Base-by-base conservation (phyloP, 139 green algal genomes). In the Chlamydomonas sphaeroides region DNA sequence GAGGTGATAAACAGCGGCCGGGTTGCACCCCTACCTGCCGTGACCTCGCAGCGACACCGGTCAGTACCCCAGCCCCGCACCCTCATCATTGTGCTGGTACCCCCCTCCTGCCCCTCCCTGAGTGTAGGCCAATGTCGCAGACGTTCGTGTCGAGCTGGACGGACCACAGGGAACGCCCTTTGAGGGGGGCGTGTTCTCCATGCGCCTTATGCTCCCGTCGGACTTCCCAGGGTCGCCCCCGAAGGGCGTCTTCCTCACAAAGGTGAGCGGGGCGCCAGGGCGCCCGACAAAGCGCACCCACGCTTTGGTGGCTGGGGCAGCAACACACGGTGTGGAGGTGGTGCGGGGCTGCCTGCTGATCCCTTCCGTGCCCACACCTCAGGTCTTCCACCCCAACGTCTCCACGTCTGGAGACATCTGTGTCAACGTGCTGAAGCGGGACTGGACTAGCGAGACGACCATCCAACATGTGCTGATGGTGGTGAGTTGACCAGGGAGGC, bases 341-440 rank as follows among this genome's bases (percentile, higher is more conserved):
- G 4, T 11, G 6, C 10, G 10, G 45, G 10, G 45, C 45, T 51
- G 45, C 45, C 45, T 14, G 45, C 45, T 8, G 10, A 51, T 8
- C 45, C 14, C 45, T 68, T 53, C 62, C 39, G 98, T 56, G 49
- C 49, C 8, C 18, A 39, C 94, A 15, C 98, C 95, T 8, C 96
- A 96, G 65, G 97, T 99, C n/a, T 99, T 99, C 75, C 97, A 99
- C 83, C 97, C 97, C 7, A 99, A 99, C 80, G 92, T 99, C 10
- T 94, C 93, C 45, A 67, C 65, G 6, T 33, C 28, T 28, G 97
- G 97, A 2, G 97, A 99, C 65, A 98, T 99, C 75, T 99, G 97
- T 65, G 97, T 99, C 26, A 99, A 99, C 76, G 96, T 98, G 39
- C 91, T 99, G 8, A 99, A 99, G 86, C 92, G 92, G 48, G 97